Evolutionary conservation across 306 rosid genomes (phyloP), one percentile per base, ranked within the genome.

Genomic region (Dalbergia cochinchinensis): DNA sequence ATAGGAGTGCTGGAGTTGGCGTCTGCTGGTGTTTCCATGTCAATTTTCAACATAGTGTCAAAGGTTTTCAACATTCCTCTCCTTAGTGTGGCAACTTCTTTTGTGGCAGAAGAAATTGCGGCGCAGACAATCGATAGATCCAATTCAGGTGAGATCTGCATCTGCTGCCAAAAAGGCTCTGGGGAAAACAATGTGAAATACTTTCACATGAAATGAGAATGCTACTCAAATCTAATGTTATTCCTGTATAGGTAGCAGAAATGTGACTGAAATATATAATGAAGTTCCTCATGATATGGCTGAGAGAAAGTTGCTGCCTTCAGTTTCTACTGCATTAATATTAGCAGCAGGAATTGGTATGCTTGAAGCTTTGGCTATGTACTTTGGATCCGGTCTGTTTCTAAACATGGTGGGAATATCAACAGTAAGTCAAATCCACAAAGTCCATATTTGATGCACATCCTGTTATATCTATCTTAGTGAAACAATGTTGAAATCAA

Each of bases 21-120:
- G 35, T 16, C 77, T 55, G 65, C 77, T 54, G 53, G 77, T 55
- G 77, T 72, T 55, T 72, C 77, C 77, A 72, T 72, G 77, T 72
- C 77, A 72, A 72, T 72, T 72, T 72, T 72, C 35, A 72, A 72
- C 65, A 55, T 72, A 6, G 3, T 72, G 2, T 16, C 77, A 54
- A 72, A 54, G 53, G 53, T 72, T 72, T 72, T 72, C 77, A 72
- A 73, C 54, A 73, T 57, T 57, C 66, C 78, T 57, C 78, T 73
- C 39, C 78, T 73, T 12, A 73, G 78, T 13, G 66, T 73, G 39
- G 66, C 66, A 57, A 73, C 78, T 58, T 73, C 67, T 0, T 73
- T 73, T 35, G 66, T 73, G 37, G 66, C 55, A 34, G 78, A 73
- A 58, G 78, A 73, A 53, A 74, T 59, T 60, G 41, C 69, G 57